Evolutionary conservation across 1,139 yeast species (phyloP), one percentile per base, ranked within the genome.

Genomic region (Taphrina confusa): DNA sequence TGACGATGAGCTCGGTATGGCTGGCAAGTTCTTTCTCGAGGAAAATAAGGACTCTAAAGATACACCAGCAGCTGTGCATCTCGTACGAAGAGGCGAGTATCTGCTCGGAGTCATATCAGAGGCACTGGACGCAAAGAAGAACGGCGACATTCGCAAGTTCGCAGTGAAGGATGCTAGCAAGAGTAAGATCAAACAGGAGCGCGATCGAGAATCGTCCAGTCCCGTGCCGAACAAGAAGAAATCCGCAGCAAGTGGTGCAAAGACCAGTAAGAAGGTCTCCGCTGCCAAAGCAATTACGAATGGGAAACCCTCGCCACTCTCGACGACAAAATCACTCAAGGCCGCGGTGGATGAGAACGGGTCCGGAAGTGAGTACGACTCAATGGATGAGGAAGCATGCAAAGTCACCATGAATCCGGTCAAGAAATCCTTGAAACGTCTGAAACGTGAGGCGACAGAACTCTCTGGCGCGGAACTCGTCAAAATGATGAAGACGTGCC

Each of bases 1-100:
- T 73, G 98, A 94, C 74, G 97, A 98, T 0, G 80, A 88, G 61
- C 78, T 94, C 63, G 94, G 92, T 12, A 78, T 94, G 65, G 88
- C 90, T 64, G 89, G 89, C 68, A 91, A 88, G 74, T 74, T 91
- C 65, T 91, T 82, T 69, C 77, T 91, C 67, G 76, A 75, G 63
- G 77, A 75, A 68, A 70, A 71, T 67, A 76, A 73, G 69, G 79
- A 74, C 60, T 77, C 74, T 65, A 65, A 63, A 68, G 72, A 84
- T 67, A 87, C 85, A 9, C 99, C 99, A 0, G 95, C 95, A 4
- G 81, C 97, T 1, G 94, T 92, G 9, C 99, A 92, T 73, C 76
- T 94, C 57, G 91, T 90, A n/a, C 82, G 99, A 72, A 82, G 99
- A 69, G 85, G 88, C 1, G 98, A 94, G 71, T 92, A 91, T 68